phyloP scores from a whole-genome alignment of 805 yeast genomes.

The Zygoascus tannicola region DNA sequence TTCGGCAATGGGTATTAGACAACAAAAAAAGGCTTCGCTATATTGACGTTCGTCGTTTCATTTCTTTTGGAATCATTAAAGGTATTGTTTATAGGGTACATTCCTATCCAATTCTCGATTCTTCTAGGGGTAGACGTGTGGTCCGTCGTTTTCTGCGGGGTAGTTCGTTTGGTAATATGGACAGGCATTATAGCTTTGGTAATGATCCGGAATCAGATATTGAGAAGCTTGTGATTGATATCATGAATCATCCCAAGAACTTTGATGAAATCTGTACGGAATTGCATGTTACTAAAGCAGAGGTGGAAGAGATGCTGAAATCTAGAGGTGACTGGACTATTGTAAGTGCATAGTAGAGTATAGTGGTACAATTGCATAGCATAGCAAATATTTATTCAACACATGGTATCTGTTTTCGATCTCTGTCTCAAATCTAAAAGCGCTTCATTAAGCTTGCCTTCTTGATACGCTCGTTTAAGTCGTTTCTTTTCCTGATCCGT shows the following conservation, averaged over 20 bases:
- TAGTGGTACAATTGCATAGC: not conserved
- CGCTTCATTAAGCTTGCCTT: conserved; percentile 33
- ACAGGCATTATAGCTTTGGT: not conserved
- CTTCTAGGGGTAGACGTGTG: conserved; percentile 2
- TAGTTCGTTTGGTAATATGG: not conserved
- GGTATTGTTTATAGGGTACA: conserved; percentile 76
- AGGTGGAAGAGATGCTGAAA: conserved; percentile 42
- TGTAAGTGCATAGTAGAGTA: conserved; percentile 24
- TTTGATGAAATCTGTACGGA: conserved; percentile 53
- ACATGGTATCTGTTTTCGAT: conserved; percentile 24
- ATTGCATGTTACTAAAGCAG: conserved; percentile 44
- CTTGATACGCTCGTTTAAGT: conserved; percentile 21
- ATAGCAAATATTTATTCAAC: conserved; percentile 10
- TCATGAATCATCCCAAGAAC: conserved; percentile 20
- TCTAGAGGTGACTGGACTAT: conserved; percentile 43
- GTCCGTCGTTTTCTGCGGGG: conserved; percentile 1
- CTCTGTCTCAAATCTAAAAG: conserved; percentile 26
- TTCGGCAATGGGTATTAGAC: conserved; percentile 74
- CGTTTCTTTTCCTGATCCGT: conserved; percentile 15
- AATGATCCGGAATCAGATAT: conserved; percentile 9
- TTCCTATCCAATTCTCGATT: conserved; percentile 54
- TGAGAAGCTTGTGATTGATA: conserved; percentile 14
- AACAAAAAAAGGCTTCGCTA: conserved; percentile 48
- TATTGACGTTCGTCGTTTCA: conserved; percentile 75
- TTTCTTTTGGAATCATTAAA: conserved; percentile 77